phyloP scores from a whole-genome alignment of 352 stramenopile species.

The Peronospora belbahrii region DNA sequence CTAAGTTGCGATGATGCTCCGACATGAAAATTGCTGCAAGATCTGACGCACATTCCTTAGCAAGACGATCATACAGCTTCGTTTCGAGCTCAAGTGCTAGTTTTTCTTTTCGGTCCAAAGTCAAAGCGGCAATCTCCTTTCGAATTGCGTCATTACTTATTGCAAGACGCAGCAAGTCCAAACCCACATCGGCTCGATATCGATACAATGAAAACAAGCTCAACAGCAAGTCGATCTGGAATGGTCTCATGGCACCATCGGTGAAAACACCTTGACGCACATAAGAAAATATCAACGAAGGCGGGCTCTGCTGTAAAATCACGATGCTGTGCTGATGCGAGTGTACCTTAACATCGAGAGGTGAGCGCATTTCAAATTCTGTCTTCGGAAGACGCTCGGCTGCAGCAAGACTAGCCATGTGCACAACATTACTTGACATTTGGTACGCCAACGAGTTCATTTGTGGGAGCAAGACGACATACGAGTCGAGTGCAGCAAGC shows the following conservation, averaged over 20 bases:
- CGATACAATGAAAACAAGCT: slow-evolving; percentile 81
- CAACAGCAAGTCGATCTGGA: slow-evolving; percentile 66
- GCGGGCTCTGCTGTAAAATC: slow-evolving; percentile 71
- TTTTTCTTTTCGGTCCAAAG: slow-evolving; percentile 37
- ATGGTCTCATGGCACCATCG: slow-evolving; percentile 22
- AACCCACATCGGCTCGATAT: slow-evolving; percentile 74
- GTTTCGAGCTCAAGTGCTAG: slow-evolving; percentile 65
- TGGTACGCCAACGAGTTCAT: slow-evolving; percentile 13
- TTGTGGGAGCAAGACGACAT: slow-evolving; percentile 59
- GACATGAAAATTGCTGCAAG: slow-evolving; percentile 58
- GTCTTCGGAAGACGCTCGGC: slow-evolving; percentile 36
- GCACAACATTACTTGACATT: slow-evolving; percentile 32
- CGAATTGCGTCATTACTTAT: slow-evolving; percentile 15
- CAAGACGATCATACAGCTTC: slow-evolving; percentile 65
- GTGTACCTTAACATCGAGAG: slow-evolving; percentile 3
- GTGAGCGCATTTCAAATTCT: slow-evolving; percentile 51
- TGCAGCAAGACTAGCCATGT: slow-evolving; percentile 33
- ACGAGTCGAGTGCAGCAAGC: slow-evolving; percentile 68
- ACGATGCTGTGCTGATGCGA: slow-evolving; percentile 30
- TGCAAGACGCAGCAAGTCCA: slow-evolving; percentile 34
- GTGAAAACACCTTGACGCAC: slow-evolving; percentile 38
- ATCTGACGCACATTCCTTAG: slow-evolving; percentile 52
- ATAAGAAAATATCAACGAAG: slow-evolving; percentile 62
- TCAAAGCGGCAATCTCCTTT: slow-evolving; percentile 7
- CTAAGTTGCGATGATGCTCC: slow-evolving; percentile 43